phyloP scores from a whole-genome alignment of 768 basidiomycete genomes.

The Ephemerocybe angulata region DNA sequence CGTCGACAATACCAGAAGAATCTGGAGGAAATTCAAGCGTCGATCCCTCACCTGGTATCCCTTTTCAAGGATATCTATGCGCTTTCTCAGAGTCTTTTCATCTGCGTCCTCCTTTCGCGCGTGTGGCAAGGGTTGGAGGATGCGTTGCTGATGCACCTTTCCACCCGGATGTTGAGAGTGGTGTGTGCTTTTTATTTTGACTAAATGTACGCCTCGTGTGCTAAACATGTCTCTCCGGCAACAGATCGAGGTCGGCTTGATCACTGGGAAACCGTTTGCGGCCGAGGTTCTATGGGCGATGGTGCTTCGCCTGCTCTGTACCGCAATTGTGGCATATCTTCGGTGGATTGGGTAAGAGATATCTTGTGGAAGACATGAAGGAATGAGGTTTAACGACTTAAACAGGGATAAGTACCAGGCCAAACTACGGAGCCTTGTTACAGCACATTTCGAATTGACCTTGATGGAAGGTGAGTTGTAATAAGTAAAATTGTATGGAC shows the following conservation, averaged over 20 bases:
- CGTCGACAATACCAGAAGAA: background rate
- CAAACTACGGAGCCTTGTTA: slow-evolving; percentile 16
- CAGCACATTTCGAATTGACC: slow-evolving; percentile 23
- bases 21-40: slow-evolving; percentile 1
- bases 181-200: slow-evolving; percentile 5
- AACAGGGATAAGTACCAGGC: slow-evolving; percentile 11
- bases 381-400: background rate
- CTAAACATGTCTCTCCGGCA: too few relatives aligned
- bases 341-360: background rate
- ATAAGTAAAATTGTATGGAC: background rate
- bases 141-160: slow-evolving; percentile 24
- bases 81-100: slow-evolving; percentile 18
- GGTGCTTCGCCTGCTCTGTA: background rate
- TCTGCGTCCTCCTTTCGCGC: slow-evolving; percentile 18
- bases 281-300: background rate
- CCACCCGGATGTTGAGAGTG: slow-evolving; percentile 18
- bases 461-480: slow-evolving; percentile 23
- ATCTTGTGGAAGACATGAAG: background rate
- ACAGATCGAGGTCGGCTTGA: background rate
- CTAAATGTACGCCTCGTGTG: slow-evolving; percentile 7
- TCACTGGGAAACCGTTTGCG: background rate
- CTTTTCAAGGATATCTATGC: slow-evolving; percentile 22
- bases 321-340: background rate
- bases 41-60: slow-evolving; percentile 16
- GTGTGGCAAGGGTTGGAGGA: slow-evolving; percentile 23